Conservation (phyloP, 768 basidiomycete genomes). For the Mycena galericulata region DNA sequence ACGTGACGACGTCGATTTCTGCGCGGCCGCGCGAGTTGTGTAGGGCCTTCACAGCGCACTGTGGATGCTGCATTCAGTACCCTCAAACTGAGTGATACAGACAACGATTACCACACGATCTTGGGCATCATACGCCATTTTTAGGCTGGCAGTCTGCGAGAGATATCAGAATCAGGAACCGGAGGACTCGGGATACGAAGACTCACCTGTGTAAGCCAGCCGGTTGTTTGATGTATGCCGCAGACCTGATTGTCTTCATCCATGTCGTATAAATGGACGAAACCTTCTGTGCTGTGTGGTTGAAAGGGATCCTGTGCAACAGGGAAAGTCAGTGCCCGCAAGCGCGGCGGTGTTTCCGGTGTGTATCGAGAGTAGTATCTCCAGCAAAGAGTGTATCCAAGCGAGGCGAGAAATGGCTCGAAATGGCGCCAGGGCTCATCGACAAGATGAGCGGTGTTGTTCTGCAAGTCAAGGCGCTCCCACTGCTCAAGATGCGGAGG, state of each 20-base stretch:
- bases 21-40: constrained; percentile 23
- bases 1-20: constrained; percentile 31
- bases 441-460: constrained; percentile 28
- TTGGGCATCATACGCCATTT: constrained; percentile 35
- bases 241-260: not conserved
- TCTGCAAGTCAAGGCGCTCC: constrained; percentile 29
- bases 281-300: constrained; percentile 19
- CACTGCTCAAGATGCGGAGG: constrained; percentile 28
- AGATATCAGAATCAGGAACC: not conserved
- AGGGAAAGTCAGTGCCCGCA: constrained; percentile 3
- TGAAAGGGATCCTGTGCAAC: constrained; percentile 24
- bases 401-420: constrained; percentile 28
- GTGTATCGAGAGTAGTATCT: constrained; percentile 28
- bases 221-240: constrained; percentile 33
- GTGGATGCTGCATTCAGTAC: not conserved
- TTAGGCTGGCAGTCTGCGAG: constrained; percentile 24
- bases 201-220: constrained; percentile 33
- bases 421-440: constrained; percentile 34
- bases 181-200: not conserved
- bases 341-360: constrained; percentile 26
- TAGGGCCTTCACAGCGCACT: constrained; percentile 33
- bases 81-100: not conserved
- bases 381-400: constrained; percentile 34
- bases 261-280: constrained; percentile 19
- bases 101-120: constrained; percentile 31